Percentiles rank a stretch among this genome's conserved stretches.
Conservation (phyloP, 495 filamentous ascomycete species). For the Bryoglossum gracile region DNA sequence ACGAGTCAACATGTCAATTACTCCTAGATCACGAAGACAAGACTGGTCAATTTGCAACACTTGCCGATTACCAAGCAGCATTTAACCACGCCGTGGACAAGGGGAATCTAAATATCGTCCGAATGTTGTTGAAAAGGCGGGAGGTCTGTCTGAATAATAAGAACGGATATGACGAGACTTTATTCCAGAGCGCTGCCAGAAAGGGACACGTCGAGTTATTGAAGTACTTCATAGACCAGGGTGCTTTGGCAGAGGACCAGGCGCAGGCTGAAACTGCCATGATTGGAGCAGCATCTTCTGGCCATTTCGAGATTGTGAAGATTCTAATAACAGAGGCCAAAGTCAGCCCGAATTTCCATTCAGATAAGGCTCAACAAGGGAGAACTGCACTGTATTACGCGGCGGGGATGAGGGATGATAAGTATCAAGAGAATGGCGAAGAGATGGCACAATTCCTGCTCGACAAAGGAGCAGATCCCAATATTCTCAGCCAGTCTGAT, state of each 20-base stretch:
- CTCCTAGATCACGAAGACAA: conserved; percentile 14
- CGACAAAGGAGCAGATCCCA: conserved; percentile 14
- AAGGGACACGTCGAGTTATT: conserved; percentile 9
- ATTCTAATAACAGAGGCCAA: conserved; percentile 6
- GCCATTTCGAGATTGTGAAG: conserved; percentile 12
- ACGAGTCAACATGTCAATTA: conserved; percentile 4
- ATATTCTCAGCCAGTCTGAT: background rate
- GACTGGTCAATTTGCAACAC: background rate
- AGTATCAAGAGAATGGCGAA: background rate
- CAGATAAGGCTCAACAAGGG: background rate
- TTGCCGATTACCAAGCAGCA: conserved; percentile 13
- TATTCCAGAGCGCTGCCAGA: conserved; percentile 1
- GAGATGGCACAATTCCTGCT: conserved; percentile 14
- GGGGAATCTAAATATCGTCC: conserved; percentile 4
- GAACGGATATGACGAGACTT: conserved; percentile 6
- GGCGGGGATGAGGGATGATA: background rate
- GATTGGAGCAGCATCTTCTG: conserved; percentile 1
- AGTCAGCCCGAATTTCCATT: conserved; percentile 2
- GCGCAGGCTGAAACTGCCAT: conserved; percentile 6
- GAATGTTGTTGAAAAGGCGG: conserved; percentile 7
- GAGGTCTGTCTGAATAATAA: conserved; percentile 6
- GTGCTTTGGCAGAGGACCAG: conserved; percentile 13
- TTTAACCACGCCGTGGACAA: conserved; percentile 9
- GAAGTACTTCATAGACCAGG: conserved; percentile 13
- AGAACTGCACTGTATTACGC: conserved; percentile 7